Evolutionary conservation across 768 basidiomycete species (phyloP).

Genomic region (Lactarius sp.): DNA sequence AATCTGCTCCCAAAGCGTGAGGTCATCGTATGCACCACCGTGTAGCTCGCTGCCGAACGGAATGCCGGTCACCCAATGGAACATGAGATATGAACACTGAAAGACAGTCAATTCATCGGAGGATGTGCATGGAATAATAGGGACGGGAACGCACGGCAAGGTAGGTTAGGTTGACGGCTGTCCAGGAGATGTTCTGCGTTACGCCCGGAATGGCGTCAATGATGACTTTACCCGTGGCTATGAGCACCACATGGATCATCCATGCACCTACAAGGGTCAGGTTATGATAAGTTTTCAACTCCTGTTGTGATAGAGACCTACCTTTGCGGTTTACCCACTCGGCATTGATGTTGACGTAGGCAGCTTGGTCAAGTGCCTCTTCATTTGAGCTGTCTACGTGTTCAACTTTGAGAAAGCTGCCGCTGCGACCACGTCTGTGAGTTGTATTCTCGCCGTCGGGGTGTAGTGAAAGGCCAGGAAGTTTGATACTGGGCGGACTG

Average conservation of each 20-base stretch:
- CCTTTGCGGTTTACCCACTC: slow-evolving; percentile 95
- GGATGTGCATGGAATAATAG: background rate
- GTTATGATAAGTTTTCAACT: background rate
- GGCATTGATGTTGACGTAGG: slow-evolving; percentile 81
- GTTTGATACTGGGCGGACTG: slow-evolving; percentile 17
- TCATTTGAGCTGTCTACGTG: slow-evolving; percentile 70
- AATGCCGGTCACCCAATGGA: slow-evolving; percentile 96
- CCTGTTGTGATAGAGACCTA: slow-evolving; percentile 30
- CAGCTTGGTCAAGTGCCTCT: slow-evolving; percentile 72
- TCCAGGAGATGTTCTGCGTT: slow-evolving; percentile 94
- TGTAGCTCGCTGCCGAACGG: slow-evolving; percentile 87
- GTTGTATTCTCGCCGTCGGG: background rate
- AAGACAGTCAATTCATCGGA: background rate
- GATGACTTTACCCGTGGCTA: slow-evolving; percentile 83
- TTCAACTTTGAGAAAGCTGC: slow-evolving; percentile 82
- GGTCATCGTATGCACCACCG: slow-evolving; percentile 93
- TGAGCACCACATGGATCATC: slow-evolving; percentile 94
- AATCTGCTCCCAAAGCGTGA: slow-evolving; percentile 99
- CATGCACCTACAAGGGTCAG: slow-evolving; percentile 69
- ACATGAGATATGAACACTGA: slow-evolving; percentile 83
- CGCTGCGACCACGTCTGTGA: slow-evolving; percentile 49
- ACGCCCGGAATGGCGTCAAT: slow-evolving; percentile 94
- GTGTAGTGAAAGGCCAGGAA: slow-evolving; percentile 17
- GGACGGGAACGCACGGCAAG: slow-evolving; percentile 60
- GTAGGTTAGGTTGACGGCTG: slow-evolving; percentile 85